Conservation (phyloP, 345 rosid genomes). For the Lepidium africanum region DNA sequence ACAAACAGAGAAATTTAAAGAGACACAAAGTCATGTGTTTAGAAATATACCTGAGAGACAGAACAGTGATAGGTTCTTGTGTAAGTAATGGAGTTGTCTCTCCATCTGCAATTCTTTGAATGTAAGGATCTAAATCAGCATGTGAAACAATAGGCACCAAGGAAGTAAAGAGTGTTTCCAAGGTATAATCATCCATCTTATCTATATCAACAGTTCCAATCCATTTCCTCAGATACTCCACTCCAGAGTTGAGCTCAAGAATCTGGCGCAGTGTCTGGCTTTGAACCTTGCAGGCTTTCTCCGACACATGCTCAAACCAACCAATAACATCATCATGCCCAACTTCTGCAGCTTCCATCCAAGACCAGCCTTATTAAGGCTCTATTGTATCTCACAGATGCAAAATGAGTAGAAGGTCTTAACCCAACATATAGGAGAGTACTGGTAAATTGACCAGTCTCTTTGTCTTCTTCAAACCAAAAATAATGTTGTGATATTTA, state of each 20-base stretch:
- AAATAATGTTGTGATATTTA: neutral
- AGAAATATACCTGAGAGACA: conserved; percentile 63
- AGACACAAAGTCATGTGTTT: neutral
- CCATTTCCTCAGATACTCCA: conserved; percentile 65
- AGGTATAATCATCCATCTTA: conserved; percentile 45
- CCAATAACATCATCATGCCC: conserved; percentile 39
- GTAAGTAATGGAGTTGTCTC: conserved; percentile 70
- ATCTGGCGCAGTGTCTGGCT: conserved; percentile 64
- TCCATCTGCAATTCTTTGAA: conserved; percentile 81
- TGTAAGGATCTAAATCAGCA: conserved; percentile 74
- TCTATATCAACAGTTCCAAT: conserved; percentile 39
- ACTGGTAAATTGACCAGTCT: conserved; percentile 15
- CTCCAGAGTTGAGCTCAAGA: conserved; percentile 49
- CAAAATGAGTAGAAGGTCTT: neutral
- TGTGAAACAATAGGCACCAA: conserved; percentile 77
- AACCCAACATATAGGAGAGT: conserved; percentile 14
- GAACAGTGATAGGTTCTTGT: conserved; percentile 52
- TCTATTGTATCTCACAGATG: neutral
- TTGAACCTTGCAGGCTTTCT: conserved; percentile 49
- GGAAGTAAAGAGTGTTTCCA: conserved; percentile 65
- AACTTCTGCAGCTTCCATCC: conserved; percentile 19
- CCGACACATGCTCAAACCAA: conserved; percentile 60
- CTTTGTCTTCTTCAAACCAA: conserved; percentile 3
- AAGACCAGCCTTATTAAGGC: neutral
- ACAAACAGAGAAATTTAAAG: neutral